These are phyloP conservation scores for Bolboschoenoplectus hybrid DNA, from an alignment of 202 grass and related monocot genomes.

Conservation along the genomic window DNA sequence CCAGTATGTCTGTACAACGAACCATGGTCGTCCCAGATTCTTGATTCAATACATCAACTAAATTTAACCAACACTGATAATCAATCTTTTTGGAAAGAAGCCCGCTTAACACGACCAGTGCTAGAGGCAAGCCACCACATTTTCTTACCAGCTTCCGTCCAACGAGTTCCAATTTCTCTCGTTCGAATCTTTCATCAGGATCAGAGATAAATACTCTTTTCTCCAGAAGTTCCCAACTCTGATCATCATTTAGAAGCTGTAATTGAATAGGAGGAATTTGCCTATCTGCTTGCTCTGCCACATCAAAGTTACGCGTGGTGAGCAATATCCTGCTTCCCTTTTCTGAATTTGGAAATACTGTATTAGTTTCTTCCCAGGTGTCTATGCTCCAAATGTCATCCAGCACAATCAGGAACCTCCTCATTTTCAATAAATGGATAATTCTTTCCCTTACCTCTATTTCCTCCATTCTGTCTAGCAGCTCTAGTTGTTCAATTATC, in stretches of 20 bases:
- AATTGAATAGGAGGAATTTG: background rate
- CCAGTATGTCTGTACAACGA: background rate
- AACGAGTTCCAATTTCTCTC: background rate
- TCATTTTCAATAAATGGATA: background rate
- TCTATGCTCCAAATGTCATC: background rate
- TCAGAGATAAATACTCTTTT: background rate
- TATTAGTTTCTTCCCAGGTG: background rate
- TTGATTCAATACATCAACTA: background rate
- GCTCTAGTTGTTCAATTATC: slow-evolving; percentile 1
- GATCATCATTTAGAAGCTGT: slow-evolving; percentile 1
- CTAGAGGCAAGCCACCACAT: background rate
- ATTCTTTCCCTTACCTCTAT: background rate
- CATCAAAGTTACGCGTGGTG: background rate
- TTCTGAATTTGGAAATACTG: background rate
- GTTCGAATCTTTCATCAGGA: background rate
- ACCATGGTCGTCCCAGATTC: background rate
- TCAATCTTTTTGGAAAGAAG: background rate
- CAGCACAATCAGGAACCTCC: background rate
- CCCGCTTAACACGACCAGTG: background rate
- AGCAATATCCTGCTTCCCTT: background rate
- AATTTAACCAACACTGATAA: background rate
- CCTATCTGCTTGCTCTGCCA: background rate
- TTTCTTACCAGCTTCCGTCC: background rate
- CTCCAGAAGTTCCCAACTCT: background rate
- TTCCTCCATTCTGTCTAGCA: background rate